Base-by-base conservation (phyloP, 257 asterid genomes). In the Solanum piurae region DNA sequence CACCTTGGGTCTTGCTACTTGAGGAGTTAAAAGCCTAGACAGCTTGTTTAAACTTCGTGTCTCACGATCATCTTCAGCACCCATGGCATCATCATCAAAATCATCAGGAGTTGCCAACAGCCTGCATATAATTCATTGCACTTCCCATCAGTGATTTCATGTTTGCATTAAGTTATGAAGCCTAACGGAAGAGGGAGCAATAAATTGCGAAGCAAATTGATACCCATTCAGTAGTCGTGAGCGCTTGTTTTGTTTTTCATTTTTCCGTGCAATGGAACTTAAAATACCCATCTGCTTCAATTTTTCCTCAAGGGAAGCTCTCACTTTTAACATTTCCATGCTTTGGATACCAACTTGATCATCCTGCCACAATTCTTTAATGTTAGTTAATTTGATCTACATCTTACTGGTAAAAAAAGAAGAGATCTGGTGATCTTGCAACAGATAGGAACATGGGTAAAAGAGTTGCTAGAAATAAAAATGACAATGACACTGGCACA, bases 231-330 rank as follows among this genome's bases (percentile, higher is more conserved):
- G 84, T 20, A 92, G 94, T 87, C 88, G 92, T n/a, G 68, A 86
- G 66, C 89, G 91, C 87, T 92, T 92, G 88, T 87, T 88, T 58
- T 42, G 83, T 60, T 88, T 89, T 86, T 64, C 93, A 85, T 88
- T 88, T 91, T 91, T 96, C 9, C 92, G 89, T 88, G 93, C 89
- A 86, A 92, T 87, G 88, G 97, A 94, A 89, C 91, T 91, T 75
- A 90, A 92, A 86, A 94, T 87, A 91, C 98, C 98, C 87, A 91
- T 95, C 88, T 94, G 93, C 93, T 90, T 96, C 92, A 96, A 85
- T 90, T 93, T 97, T 90, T 95, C 96, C 91, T 97, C 99, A 60
- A 96, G 98, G 80, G 93, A 93, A 79, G 97, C 98, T 92, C 99
- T 92, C 84, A 94, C 87, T 94, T 94, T 97, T 79, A 97, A 90